phyloP scores from a whole-genome alignment of 164 flowering plant species.

The grape (Vitis vinifera) region ASM3070453v1 NC_081815.1:10013001-10013500 shows the following conservation, averaged over 20 bases:
- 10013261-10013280: slow-evolving; percentile 15
- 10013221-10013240: slow-evolving; percentile 18
- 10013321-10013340: slow-evolving; percentile 13
- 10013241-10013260: slow-evolving; percentile 6
- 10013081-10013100: no score
- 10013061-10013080: no score
- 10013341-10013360: slow-evolving; percentile 14
- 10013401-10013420: not conserved
- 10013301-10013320: no score
- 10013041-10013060: no score
- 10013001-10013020: no score
- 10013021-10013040: no score
- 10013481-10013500: not conserved
- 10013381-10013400: not conserved
- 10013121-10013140: no score
- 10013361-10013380: slow-evolving; percentile 1
- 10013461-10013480: not conserved
- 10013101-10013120: no score
- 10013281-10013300: slow-evolving; percentile 7
- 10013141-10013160: no score
- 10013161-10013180: no score
- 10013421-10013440: not conserved
- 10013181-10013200: not conserved
- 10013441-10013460: not conserved
- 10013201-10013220: slow-evolving; percentile 12